Base-by-base conservation (phyloP, 2,329 filamentous ascomycete genomes). In the Curvularia eragrostidis region DNA sequence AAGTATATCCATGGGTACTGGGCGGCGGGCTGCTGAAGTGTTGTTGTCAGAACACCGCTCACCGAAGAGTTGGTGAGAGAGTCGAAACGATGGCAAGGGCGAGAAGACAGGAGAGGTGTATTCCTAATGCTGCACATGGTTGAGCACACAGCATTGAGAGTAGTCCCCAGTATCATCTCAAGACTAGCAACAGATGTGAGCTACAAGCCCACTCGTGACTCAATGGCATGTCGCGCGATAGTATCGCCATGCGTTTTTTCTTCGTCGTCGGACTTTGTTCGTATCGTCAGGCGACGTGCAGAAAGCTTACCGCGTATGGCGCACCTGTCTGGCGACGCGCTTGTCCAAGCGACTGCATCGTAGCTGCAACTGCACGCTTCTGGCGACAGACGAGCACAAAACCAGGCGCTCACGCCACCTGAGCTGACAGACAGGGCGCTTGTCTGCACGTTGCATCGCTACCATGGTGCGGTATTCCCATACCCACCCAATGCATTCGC, bases 381-480 rank as follows among this genome's bases (percentile, higher is more conserved):
- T 13, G 48, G 42, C 36, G 26, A 18, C 19, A 18, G 9, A 5
- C 41, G 23, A 51, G 15, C 32, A 15, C 21, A 48, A 48, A 38
- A 48, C 15, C 18, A 23, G 19, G 15, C 3, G 23, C 61, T 68
- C 66, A 68, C 66, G 66, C 66, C 63, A 63, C 52, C 58, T 66
- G 61, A 48, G 52, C 61, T 66, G 62, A 69, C 57, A 55, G 52
- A 49, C 39, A 36, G 54, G 55, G 42, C 60, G 1, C 49, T 51
- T 59, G 53, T 44, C 50, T 52, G 52, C 61, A 53, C 50, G 49
- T 63, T 51, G 60, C 56, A 54, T 62, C 63, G 56, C 59, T 51
- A 38, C 51, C 39, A 46, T 54, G 44, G 50, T 63, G 52, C 56
- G 49, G 38, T 36, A 18, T 51, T 43, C 46, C n/a, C 46, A 54